phyloP scores from a whole-genome alignment of 2,329 filamentous ascomycete species.

The Trichoderma lentiforme region DNA sequence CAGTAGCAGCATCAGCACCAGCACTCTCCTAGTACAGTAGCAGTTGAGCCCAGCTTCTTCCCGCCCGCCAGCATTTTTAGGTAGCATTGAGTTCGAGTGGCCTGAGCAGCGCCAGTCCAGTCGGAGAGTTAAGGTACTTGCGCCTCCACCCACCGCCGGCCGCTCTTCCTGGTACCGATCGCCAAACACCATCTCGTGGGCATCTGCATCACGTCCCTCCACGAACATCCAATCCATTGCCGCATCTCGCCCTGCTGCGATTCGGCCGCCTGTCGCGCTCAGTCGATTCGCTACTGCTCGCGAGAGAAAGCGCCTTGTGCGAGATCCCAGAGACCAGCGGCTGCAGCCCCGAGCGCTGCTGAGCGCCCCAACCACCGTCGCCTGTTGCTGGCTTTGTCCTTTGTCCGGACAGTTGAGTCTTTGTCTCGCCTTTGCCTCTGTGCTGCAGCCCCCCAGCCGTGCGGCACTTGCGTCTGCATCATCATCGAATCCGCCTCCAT shows the following conservation, averaged over 20 bases:
- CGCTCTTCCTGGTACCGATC: slow-evolving; percentile 9
- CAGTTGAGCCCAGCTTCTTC: not conserved
- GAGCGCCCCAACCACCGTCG: not conserved
- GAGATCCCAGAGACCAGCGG: not conserved
- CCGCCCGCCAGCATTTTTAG: not conserved
- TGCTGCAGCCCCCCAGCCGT: not conserved
- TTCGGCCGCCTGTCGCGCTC: slow-evolving; percentile 14
- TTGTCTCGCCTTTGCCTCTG: not conserved
- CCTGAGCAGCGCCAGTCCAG: not conserved
- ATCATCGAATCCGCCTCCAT: slow-evolving; percentile 20
- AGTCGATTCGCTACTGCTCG: slow-evolving; percentile 10
- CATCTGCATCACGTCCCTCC: slow-evolving; percentile 19
- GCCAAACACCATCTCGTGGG: slow-evolving; percentile 19
- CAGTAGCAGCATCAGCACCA: not conserved
- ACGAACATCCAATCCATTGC: slow-evolving; percentile 12
- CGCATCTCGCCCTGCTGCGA: slow-evolving; percentile 5
- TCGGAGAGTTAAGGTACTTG: not conserved
- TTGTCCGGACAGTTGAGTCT: not conserved
- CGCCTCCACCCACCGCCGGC: not conserved
- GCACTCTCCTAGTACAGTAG: not conserved
- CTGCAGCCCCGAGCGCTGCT: not conserved
- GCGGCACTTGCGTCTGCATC: not conserved
- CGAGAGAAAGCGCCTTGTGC: not conserved
- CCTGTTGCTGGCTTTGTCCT: not conserved
- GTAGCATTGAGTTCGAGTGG: not conserved